Percentiles rank a stretch among this genome's conserved stretches.
Conservation (phyloP, 345 rosid genomes). For the Lumnitzera racemosa region DNA sequence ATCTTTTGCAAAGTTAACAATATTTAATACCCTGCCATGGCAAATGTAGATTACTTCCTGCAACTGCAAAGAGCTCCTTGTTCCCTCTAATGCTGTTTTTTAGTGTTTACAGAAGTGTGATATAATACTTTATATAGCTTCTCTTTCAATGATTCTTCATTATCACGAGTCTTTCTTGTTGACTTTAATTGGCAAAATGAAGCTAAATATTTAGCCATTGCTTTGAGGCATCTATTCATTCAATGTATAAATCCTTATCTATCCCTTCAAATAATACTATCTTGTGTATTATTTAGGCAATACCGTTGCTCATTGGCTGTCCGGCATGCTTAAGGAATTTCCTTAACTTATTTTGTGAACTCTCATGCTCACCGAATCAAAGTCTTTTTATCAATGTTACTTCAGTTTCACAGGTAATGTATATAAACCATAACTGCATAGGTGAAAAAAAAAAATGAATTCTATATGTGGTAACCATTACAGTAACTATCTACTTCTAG, state of each 20-base stretch:
- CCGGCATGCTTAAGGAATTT: constrained; percentile 98
- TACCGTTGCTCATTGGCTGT: constrained; percentile 95
- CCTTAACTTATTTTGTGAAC: constrained; percentile 89
- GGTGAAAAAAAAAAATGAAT: no score
- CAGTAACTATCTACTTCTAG: no score
- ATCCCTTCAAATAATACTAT: not conserved
- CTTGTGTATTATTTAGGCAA: constrained; percentile 42
- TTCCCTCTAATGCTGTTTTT: no score
- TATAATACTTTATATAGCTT: not conserved
- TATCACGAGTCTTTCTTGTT: no score
- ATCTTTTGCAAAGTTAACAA: no score
- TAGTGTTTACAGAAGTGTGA: not conserved
- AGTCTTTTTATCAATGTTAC: constrained; percentile 88
- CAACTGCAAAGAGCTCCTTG: no score
- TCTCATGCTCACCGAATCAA: constrained; percentile 89
- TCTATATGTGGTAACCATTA: no score
- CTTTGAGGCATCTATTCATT: no score
- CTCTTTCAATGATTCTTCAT: not conserved
- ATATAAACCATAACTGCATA: not conserved
- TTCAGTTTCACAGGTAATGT: constrained; percentile 66
- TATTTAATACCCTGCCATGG: no score
- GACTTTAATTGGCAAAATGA: no score
- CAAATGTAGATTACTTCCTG: no score
- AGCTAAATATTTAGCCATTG: no score
- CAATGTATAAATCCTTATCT: not conserved